phyloP scores from a whole-genome alignment of 164 flowering plant species.

The Vitis vinifera region DNA sequence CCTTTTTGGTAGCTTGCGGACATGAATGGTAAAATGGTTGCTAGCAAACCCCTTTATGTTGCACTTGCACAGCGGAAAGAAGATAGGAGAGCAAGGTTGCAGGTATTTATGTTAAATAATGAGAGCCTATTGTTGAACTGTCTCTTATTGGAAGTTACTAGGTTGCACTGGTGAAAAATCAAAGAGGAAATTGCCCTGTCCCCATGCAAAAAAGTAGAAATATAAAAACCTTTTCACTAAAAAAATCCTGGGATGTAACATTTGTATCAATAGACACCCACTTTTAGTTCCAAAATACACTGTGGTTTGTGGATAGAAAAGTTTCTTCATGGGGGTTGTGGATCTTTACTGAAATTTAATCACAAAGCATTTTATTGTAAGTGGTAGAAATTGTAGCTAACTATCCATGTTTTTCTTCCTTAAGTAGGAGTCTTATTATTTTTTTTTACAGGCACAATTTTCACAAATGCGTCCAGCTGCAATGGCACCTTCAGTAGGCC shows the following conservation, averaged over 20 bases:
- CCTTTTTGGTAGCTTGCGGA: constrained; percentile 27
- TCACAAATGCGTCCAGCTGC: constrained; percentile 31
- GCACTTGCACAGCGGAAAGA: constrained; percentile 55
- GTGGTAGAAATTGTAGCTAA: background rate
- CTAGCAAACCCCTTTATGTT: constrained; percentile 55
- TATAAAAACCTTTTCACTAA: too few species aligned
- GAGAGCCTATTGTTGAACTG: background rate
- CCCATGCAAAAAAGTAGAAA: too few species aligned
- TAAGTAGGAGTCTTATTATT: background rate
- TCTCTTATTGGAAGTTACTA: too few species aligned
- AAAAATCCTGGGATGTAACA: too few species aligned
- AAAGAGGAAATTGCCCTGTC: background rate
- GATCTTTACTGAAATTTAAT: too few species aligned
- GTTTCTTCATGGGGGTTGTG: too few species aligned
- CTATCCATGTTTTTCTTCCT: too few species aligned
- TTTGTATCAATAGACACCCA: too few species aligned
- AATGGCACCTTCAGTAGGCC: constrained; percentile 24
- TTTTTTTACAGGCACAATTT: constrained; percentile 27
- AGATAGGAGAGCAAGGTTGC: constrained; percentile 53
- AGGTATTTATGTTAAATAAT: constrained; percentile 21
- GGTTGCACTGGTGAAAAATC: too few species aligned
- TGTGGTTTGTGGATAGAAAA: too few species aligned
- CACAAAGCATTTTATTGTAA: too few species aligned
- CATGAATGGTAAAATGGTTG: constrained; percentile 57
- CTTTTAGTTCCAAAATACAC: too few species aligned